A percentile compares a stretch with the other conserved stretches of the same genome.
phyloP scores from a whole-genome alignment of 2,329 filamentous ascomycete genomes.

The Periglandula ipomoeae region DNA sequence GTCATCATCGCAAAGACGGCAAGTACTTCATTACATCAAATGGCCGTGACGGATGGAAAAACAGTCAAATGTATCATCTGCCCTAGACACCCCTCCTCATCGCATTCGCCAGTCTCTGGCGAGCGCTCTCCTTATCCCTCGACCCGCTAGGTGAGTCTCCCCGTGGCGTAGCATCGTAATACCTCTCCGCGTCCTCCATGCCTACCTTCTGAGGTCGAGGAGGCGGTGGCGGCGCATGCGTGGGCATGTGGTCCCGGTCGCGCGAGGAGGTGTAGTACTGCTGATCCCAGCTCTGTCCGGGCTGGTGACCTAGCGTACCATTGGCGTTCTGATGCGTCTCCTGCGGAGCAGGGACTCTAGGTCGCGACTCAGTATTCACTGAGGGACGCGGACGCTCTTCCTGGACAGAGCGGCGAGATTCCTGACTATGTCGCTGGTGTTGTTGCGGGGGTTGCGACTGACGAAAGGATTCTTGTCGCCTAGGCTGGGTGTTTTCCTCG shows the following conservation, averaged over 20 bases:
- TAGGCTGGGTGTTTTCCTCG: constrained; percentile 17
- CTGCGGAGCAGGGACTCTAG: constrained; percentile 14
- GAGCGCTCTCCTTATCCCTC: constrained; percentile 20
- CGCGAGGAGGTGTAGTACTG: constrained; percentile 10
- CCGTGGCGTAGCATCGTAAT: constrained; percentile 20
- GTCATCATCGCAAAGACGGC: too few relatives aligned
- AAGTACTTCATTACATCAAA: too few relatives aligned
- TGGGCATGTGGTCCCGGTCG: constrained; percentile 20
- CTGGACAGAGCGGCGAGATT: constrained; percentile 6
- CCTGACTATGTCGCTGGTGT: constrained; percentile 5
- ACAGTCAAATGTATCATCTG: background rate
- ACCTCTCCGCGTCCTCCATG: constrained; percentile 24
- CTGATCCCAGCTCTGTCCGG: constrained; percentile 7
- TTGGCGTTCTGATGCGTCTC: constrained; percentile 14
- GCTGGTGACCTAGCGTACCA: constrained; percentile 14
- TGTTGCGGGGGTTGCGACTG: constrained; percentile 10
- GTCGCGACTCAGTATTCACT: constrained; percentile 3
- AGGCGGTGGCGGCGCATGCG: constrained; percentile 24
- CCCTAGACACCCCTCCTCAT: constrained; percentile 19
- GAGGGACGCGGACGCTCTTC: constrained; percentile 4
- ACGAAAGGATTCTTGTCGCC: background rate
- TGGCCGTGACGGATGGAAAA: constrained; percentile 46
- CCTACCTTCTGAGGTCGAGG: constrained; percentile 29
- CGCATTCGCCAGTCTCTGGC: constrained; percentile 23
- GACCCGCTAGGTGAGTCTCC: constrained; percentile 10